Conservation (phyloP, 371 early-diverging fungal species). For the Mucor irregularis region DNA sequence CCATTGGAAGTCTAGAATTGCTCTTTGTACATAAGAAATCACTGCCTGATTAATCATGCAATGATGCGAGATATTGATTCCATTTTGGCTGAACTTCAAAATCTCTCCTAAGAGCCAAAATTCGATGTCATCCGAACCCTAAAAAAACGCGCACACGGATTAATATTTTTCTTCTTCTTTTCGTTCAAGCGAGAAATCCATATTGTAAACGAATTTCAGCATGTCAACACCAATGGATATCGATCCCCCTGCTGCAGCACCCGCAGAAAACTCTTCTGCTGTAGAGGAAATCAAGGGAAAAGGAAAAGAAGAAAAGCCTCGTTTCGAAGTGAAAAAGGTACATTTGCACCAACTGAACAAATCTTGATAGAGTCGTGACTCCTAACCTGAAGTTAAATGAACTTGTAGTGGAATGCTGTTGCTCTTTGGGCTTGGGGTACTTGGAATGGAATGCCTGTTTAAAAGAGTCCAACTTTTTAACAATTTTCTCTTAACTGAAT, state of each 20-base stretch:
- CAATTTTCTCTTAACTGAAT: constrained; percentile 15
- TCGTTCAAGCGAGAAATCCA: too few species aligned
- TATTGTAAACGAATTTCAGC: neutral
- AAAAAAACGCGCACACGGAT: neutral
- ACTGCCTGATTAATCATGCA: too few species aligned
- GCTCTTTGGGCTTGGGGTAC: constrained; percentile 99
- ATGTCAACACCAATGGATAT: constrained; percentile 50
- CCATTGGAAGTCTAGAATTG: too few species aligned
- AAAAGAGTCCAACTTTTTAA: neutral
- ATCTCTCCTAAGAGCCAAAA: too few species aligned
- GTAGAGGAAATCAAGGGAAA: constrained; percentile 56
- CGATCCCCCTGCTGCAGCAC: constrained; percentile 24
- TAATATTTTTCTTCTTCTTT: constrained; percentile 4
- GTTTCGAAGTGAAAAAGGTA: constrained; percentile 97
- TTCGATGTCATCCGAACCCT: too few species aligned
- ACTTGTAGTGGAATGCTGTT: constrained; percentile 92
- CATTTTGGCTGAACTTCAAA: too few species aligned
- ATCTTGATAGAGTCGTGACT: neutral
- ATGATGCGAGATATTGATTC: too few species aligned
- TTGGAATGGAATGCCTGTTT: neutral
- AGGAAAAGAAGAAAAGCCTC: constrained; percentile 69
- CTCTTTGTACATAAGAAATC: too few species aligned
- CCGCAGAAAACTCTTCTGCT: constrained; percentile 22
- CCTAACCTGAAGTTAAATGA: too few species aligned
- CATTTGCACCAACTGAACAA: neutral